phyloP scores from a whole-genome alignment of 495 filamentous ascomycete genomes.

The Penicillium samsonianum region DNA sequence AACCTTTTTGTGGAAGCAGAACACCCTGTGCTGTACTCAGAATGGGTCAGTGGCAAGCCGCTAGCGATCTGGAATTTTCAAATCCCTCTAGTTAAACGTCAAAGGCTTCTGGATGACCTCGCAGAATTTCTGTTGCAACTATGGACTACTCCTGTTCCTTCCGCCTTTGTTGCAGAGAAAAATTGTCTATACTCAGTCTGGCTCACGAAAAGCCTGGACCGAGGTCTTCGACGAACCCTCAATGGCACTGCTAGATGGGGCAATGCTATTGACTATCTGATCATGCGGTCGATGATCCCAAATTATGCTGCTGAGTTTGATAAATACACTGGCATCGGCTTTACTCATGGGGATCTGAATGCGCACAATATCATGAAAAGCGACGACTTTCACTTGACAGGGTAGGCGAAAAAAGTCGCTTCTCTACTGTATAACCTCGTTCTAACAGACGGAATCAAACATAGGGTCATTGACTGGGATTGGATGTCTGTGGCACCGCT shows the following conservation, averaged over 20 bases:
- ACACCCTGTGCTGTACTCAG: constrained; percentile 20
- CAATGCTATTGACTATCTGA: constrained; percentile 21
- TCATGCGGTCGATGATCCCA: constrained; percentile 26
- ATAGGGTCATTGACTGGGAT: constrained; percentile 26
- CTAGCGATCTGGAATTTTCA: constrained; percentile 18
- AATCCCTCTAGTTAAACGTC: constrained; percentile 13
- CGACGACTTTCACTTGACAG: constrained; percentile 23
- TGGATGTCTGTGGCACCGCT: constrained; percentile 12
- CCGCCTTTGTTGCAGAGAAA: not conserved
- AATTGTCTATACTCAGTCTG: constrained; percentile 14
- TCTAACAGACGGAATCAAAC: no score
- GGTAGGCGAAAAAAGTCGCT: no score
- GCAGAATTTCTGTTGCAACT: constrained; percentile 19
- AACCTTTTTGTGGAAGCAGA: constrained; percentile 10
- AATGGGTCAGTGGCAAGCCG: constrained; percentile 21
- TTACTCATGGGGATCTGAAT: constrained; percentile 23
- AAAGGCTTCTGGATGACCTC: constrained; percentile 17
- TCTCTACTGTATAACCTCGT: no score
- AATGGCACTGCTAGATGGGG: constrained; percentile 22
- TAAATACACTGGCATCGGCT: constrained; percentile 11
- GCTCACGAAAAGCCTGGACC: constrained; percentile 22
- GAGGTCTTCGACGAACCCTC: constrained; percentile 23
- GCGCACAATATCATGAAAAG: constrained; percentile 25
- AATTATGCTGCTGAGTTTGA: constrained; percentile 20
- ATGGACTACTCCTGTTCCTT: constrained; percentile 16